Evolutionary conservation across 176 grass and related monocot species (phyloP), one percentile per base, ranked within the genome.

Genomic region (Oropetium thomaeum): DNA sequence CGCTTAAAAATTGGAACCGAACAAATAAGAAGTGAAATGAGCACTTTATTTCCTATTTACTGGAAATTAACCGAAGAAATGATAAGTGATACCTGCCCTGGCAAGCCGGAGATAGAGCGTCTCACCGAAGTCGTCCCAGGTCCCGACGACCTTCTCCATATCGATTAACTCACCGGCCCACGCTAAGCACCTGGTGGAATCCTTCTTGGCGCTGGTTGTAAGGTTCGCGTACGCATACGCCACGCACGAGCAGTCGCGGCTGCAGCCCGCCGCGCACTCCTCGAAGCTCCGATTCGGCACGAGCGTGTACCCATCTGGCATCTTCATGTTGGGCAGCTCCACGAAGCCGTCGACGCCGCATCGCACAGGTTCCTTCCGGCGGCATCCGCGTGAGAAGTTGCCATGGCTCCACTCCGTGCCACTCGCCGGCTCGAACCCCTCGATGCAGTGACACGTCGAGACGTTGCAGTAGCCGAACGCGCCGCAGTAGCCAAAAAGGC

Each of bases 241-340:
- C 29, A 74, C 39, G 4, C 89, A 88, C 0, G 89, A 92, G 65
- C 85, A 92, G 67, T 92, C 67, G 13, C 43, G 19, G 10, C 28
- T 10, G 62, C 85, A 92, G 77, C 75, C 58, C 40, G 70, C 73
- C 45, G 61, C 58, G 34, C 74, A 77, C 74, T 42, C 49, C 25
- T 88, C 62, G 2, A 39, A 55, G 25, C 42, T 88, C 19, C 67
- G 38, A 34, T 69, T 92, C 7, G 49, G 49, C 49, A 23, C 49
- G 7, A 9, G 49, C 49, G 49, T 53, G 49, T 53, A 53, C 1
- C 20, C 7, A 2, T 53, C 20, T 1, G 49, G 49, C 19, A 53
- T 5, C 49, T 53, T 22, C 49, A 53, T 53, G 49, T 23, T 23
- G 10, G 5, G 49, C 20, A 53, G 6, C 20, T 53, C 20, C 49